These are phyloP conservation scores for Ophiorrhiza pumila DNA, from an alignment of 257 asterid species.

Conservation along the genomic window DNA sequence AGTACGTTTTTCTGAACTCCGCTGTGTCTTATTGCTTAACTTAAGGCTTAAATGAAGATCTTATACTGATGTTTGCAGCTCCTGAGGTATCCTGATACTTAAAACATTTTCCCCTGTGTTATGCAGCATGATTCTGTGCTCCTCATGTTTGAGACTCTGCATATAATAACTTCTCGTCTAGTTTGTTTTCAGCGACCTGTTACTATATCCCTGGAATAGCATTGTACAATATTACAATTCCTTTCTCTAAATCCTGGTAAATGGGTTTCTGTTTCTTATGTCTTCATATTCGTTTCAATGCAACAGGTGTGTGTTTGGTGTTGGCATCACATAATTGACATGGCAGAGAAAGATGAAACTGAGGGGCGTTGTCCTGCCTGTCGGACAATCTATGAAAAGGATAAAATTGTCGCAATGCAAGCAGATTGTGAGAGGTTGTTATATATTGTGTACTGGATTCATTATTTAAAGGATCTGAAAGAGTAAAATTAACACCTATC, in stretches of 20 bases:
- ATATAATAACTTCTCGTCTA: background rate
- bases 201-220: background rate
- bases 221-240: too few relatives aligned
- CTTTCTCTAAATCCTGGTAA: background rate
- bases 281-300: slow-evolving; percentile 14
- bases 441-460: slow-evolving; percentile 11
- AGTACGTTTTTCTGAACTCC: background rate
- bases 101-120: background rate
- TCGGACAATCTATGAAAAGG: slow-evolving; percentile 75
- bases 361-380: slow-evolving; percentile 99
- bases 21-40: background rate
- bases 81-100: background rate
- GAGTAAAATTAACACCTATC: slow-evolving; percentile 15
- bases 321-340: slow-evolving; percentile 95
- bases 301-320: slow-evolving; percentile 92
- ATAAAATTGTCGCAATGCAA: slow-evolving; percentile 78
- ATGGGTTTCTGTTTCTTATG: background rate
- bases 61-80: background rate
- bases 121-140: background rate
- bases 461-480: slow-evolving; percentile 15
- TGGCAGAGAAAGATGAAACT: slow-evolving; percentile 82
- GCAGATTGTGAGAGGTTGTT: slow-evolving; percentile 68
- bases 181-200: background rate
- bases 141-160: background rate
- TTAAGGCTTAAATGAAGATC: background rate